A percentile compares a stretch with the other conserved stretches of the same genome.
These are phyloP conservation scores for Lactarius indigo DNA, from an alignment of 768 basidiomycete genomes.

Conservation along the genomic window DNA sequence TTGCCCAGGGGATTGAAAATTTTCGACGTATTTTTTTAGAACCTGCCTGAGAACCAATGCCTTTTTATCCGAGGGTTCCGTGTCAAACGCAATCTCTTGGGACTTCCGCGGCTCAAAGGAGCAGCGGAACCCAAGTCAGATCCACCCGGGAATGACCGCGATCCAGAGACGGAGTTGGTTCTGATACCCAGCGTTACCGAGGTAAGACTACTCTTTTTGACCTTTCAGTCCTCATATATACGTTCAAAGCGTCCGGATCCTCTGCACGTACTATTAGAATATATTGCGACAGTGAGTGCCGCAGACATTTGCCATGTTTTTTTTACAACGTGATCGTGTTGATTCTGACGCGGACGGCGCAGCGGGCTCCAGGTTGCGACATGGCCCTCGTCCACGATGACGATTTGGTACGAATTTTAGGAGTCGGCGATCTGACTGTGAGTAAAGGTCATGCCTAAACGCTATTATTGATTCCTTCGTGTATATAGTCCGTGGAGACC, in stretches of 20 bases:
- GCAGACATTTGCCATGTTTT: not conserved
- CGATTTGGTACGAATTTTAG: not conserved
- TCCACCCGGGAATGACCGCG: too few species aligned
- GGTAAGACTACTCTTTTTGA: too few species aligned
- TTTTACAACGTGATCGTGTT: not conserved
- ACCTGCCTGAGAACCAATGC: too few species aligned
- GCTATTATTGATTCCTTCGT: not conserved
- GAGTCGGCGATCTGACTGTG: not conserved
- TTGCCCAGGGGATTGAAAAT: too few species aligned
- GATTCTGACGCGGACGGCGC: too few species aligned
- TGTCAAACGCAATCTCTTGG: too few species aligned
- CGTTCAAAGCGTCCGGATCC: not conserved
- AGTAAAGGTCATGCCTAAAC: not conserved
- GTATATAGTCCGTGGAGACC: not conserved
- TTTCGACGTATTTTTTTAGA: too few species aligned
- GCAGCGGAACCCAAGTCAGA: too few species aligned
- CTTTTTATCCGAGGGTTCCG: too few species aligned
- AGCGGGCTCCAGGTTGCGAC: not conserved
- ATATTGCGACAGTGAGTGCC: not conserved
- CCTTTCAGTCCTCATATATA: not conserved
- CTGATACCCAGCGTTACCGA: too few species aligned
- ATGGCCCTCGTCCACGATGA: not conserved
- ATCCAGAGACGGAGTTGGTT: too few species aligned
- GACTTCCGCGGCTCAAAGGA: too few species aligned
- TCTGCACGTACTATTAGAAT: not conserved